Evolutionary conservation across 306 rosid species (phyloP), one percentile per base, ranked within the genome.

Genomic region (Hippophae tibetana): DNA sequence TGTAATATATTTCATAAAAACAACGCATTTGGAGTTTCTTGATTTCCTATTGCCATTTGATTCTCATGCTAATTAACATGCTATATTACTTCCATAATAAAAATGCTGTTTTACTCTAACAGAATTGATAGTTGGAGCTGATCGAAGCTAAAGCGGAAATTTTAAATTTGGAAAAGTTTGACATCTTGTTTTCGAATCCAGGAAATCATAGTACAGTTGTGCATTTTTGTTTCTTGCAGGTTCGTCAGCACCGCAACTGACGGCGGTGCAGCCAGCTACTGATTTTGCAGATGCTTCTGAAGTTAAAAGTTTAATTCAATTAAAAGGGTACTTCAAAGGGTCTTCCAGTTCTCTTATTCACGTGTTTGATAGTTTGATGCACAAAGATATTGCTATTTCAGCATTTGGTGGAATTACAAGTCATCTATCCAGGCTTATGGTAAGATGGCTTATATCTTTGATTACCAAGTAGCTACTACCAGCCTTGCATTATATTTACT

Each of bases 341-440:
- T 81, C 89, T 12, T 74, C 85, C 51, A 72, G 71, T 79, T 76
- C 82, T 61, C 79, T 82, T 79, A 79, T 79, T 73, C 76, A 78
- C 25, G 80, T 68, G 27, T 69, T 78, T 58, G 77, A 71, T 65
- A 65, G 72, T 56, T 76, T 65, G 76, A 60, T 38, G 59, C 83
- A 85, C 61, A 78, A 56, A 60, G 95, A 92, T 58, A 60, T 68
- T 54, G 58, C 81, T 56, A 63, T 81, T 64, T 78, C 86, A 72
- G 95, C 93, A 44, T 89, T 92, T 55, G 88, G 88, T 47, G 92
- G 84, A 63, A 79, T 92, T 74, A 80, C 83, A 67, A 69, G 70
- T 82, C 96, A 87, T 76, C 85, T 92, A 13, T 79, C 86, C 57
- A 83, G 96, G 68, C 63, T 87, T 83, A 87, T 85, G 98, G 98